Base-by-base conservation (phyloP, 495 filamentous ascomycete species). In the Neurospora discreta region DNA sequence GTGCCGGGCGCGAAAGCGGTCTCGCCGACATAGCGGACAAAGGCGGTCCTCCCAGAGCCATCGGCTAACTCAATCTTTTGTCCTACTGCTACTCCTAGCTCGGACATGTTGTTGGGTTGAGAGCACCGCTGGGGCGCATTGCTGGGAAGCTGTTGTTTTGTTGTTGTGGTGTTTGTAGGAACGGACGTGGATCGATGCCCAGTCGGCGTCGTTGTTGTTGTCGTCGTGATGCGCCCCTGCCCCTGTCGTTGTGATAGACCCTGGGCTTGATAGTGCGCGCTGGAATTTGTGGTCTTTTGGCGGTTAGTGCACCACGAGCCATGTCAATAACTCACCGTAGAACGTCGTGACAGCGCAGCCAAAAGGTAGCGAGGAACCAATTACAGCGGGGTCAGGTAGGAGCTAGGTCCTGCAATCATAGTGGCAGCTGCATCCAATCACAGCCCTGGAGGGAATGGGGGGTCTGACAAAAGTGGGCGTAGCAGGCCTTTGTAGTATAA, bases 1-100 rank as follows among this genome's bases (percentile, higher is more conserved):
- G 92, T 90, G 70, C 94, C 96, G 4, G 80, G 78, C 40, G 92
- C 89, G 80, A 98, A 97, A 72, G 87, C 82, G 36, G 94, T 92
- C 60, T 85, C 83, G 73, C 95, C 95, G 73, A 93, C 81, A 80
- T 90, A 99, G 76, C 92, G 92, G 60, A 98, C 86, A 72, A 86
- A 89, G 75, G 85, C 95, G 70, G 85, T 85, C 73, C 90, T 91
- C 52, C 52, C 52, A 26, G 52, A 65, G 77, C 92, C 92, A 78
- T 97, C 91, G 79, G 82, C 86, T 70, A 95, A 87, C 79, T 86
- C 85, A 80, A 97, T 87, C 41, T 74, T 78, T 74, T 84, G 83
- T 52, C 84, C 84, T 44, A 78, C 75, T 75, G 81, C 79, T 44
- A 78, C 75, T 75, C 80, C 79, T 74, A 85, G 78, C 33, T 84